Evolutionary conservation across 2,329 filamentous ascomycete genomes (phyloP).

Genomic region (Metarhizium robertsii): DNA sequence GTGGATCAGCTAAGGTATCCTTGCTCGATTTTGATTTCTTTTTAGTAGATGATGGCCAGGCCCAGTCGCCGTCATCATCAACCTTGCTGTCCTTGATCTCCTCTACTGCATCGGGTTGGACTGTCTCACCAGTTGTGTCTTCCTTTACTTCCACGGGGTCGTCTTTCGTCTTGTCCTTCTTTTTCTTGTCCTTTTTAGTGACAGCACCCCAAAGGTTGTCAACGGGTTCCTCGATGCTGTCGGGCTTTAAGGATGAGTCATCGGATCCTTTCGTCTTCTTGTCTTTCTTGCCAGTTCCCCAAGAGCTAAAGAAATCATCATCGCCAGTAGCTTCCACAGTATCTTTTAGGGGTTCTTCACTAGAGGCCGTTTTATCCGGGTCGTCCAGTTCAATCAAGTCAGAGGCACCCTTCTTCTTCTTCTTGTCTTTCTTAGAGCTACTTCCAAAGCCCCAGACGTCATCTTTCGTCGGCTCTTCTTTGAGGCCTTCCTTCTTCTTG

Average conservation of each 20-base stretch:
- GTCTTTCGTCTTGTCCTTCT: constrained; percentile 43
- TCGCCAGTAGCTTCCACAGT: constrained; percentile 24
- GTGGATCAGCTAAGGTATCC: constrained; percentile 29
- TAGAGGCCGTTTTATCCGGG: constrained; percentile 12
- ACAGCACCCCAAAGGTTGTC: constrained; percentile 29
- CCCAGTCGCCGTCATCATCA: constrained; percentile 32
- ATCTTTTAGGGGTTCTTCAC: constrained; percentile 18
- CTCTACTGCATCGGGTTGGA: constrained; percentile 36
- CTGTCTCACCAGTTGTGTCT: constrained; percentile 35
- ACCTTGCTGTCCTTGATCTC: constrained; percentile 33
- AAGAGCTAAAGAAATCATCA: constrained; percentile 47
- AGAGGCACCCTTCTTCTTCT: constrained; percentile 32
- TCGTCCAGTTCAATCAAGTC: constrained; percentile 28
- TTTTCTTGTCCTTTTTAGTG: constrained; percentile 31
- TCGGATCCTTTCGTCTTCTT: constrained; percentile 26
- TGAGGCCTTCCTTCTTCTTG: constrained; percentile 13
- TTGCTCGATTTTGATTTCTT: constrained; percentile 33
- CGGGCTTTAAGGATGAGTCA: constrained; percentile 26
- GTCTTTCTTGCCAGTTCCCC: constrained; percentile 45
- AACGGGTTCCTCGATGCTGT: constrained; percentile 33
- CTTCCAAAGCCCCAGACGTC: constrained; percentile 15
- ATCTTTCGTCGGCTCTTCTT: constrained; percentile 9
- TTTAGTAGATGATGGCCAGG: constrained; percentile 31
- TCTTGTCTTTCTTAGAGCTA: constrained; percentile 25
- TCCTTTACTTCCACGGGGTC: constrained; percentile 36